Evolutionary conservation across 2,329 filamentous ascomycete species (phyloP).

Genomic region (Periconia sp.): DNA sequence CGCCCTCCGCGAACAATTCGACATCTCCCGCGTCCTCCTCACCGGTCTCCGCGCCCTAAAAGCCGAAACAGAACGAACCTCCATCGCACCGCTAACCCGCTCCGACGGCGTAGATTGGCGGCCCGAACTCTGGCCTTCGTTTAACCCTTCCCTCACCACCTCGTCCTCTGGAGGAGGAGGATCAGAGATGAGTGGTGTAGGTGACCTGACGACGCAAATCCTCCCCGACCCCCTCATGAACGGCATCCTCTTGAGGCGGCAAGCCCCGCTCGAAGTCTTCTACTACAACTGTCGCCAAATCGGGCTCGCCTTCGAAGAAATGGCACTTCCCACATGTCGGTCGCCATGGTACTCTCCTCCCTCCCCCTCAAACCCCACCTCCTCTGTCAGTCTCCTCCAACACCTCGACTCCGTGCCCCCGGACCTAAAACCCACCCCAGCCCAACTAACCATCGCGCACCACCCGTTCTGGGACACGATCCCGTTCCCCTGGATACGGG

Average conservation of each 20-base stretch:
- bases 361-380: background rate
- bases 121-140: constrained; percentile 4
- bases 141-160: background rate
- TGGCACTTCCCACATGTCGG: constrained; percentile 4
- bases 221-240: constrained; percentile 5
- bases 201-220: background rate
- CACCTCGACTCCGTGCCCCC: constrained; percentile 6
- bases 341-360: constrained; percentile 10
- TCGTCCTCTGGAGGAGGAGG: too few relatives aligned
- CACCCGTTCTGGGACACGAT: constrained; percentile 16
- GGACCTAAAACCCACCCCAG: constrained; percentile 14
- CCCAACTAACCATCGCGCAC: constrained; percentile 11
- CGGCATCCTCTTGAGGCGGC: constrained; percentile 12
- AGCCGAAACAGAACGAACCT: constrained; percentile 2
- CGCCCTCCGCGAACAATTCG: constrained; percentile 5
- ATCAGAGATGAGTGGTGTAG: too few relatives aligned
- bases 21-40: constrained; percentile 8
- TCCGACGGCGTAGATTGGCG: constrained; percentile 1
- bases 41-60: constrained; percentile 9
- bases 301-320: constrained; percentile 10
- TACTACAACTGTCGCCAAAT: constrained; percentile 11
- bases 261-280: constrained; percentile 7
- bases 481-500: constrained; percentile 16
- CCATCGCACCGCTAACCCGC: background rate
- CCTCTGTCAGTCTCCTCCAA: background rate